phyloP scores from a whole-genome alignment of 2,329 filamentous ascomycete genomes.

The Tricladium varicosporioides region DNA sequence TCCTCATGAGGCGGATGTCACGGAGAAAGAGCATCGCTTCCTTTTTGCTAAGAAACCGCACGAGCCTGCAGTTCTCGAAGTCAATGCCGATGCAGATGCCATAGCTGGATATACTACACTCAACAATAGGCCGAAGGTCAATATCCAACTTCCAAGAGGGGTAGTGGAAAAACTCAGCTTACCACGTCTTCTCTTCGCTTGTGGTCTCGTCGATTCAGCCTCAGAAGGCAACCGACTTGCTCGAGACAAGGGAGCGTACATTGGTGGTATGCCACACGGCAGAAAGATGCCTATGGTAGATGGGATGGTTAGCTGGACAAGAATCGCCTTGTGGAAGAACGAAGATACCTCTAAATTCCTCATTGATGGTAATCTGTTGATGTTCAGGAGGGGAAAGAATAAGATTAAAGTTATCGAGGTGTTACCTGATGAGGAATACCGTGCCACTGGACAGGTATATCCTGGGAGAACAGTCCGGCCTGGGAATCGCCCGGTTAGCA shows the following conservation, averaged over 20 bases:
- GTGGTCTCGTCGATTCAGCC: slow-evolving; percentile 55
- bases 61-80: neutral
- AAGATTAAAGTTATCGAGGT: slow-evolving; percentile 61
- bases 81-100: neutral
- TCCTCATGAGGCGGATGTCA: slow-evolving; percentile 56
- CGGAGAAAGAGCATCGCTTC: slow-evolving; percentile 52
- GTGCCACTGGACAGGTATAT: slow-evolving; percentile 4
- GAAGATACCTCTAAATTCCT: slow-evolving; percentile 58
- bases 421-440: slow-evolving; percentile 49
- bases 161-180: slow-evolving; percentile 55
- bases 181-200: slow-evolving; percentile 56
- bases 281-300: slow-evolving; percentile 43
- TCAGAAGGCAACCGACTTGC: slow-evolving; percentile 60
- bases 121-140: slow-evolving; percentile 49
- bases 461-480: slow-evolving; percentile 3
- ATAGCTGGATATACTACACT: slow-evolving; percentile 22
- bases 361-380: slow-evolving; percentile 56
- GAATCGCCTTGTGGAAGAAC: slow-evolving; percentile 57
- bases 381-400: slow-evolving; percentile 63
- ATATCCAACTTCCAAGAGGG: slow-evolving; percentile 58
- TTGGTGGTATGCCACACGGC: slow-evolving; percentile 51
- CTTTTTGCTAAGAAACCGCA: slow-evolving; percentile 9
- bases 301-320: slow-evolving; percentile 57
- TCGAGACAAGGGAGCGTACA: slow-evolving; percentile 54
- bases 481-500: neutral